Evolutionary conservation across 345 rosid species (phyloP), one percentile per base, ranked within the genome.

Genomic region (Anacardium occidentale): DNA sequence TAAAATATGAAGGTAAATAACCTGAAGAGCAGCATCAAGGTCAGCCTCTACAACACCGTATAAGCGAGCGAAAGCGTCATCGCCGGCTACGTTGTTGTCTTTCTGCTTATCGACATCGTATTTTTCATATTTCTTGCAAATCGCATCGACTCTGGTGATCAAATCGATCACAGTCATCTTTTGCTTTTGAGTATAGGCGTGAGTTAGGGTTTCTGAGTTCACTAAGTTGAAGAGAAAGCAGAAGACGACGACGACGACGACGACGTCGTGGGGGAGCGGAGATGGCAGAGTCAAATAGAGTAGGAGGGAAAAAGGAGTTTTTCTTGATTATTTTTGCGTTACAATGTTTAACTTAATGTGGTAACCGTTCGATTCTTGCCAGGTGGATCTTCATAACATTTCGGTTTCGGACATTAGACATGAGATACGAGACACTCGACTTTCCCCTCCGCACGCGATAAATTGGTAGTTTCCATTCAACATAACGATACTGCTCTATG

Each of bases 31-130:
- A 65, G 85, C 71, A 17, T 90, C 85, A 62, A 80, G 54, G 64
- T 84, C 88, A 25, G 88, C 71, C 45, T 87, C 89, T 6, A 87
- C 73, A 69, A 66, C 66, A 69, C 83, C 82, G 79, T 84, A 86
- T 15, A 86, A 81, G 71, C 87, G 85, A 68, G 86, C 90, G 21
- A 87, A 90, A 62, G 90, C 89, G 58, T 90, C 90, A 64, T 85
- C 88, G 26, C 90, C 85, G 74, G 85, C 13, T 80, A 85, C 82
- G 76, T 87, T 78, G 68, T 76, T 82, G 55, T 84, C 82, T 68
- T 73, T 90, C 58, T 77, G 92, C 80, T 84, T 87, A 51, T 84
- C 90, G 75, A 87, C 68, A 76, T 90, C 91, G 82, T 86, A 87
- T 75, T 80, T 83, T 20, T 89, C 91, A 52, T 84, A 90, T 78